Evolutionary conservation across 2,329 filamentous ascomycete species (phyloP), one percentile per base, ranked within the genome.

Genomic region (Aspergillus sp.): DNA sequence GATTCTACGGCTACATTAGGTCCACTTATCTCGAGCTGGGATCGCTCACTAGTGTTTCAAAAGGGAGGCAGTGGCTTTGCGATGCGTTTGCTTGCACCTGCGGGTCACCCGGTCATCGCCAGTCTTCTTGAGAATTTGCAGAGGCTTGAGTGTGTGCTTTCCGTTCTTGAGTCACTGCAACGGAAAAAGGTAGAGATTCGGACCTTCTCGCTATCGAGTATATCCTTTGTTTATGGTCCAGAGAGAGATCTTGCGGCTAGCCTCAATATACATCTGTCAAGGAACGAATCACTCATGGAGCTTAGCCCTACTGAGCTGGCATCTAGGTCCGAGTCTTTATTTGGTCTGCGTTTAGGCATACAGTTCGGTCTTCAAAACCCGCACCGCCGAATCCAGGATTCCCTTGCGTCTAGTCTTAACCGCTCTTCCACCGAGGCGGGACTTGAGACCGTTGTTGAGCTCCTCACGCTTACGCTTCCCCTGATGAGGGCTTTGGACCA

Each of bases 371-470:
- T 60, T 32, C 64, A 68, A 23, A 79, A 73, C 53, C 76, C 76
- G 47, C 77, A 79, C 65, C 73, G 75, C 47, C 75, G 77, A 27
- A 76, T 79, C 51, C 74, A 73, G 62, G 73, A 75, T 52, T 65
- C 76, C n/a, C 66, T 79, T 11, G 71, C 73, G 2, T 68, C 72
- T 52, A 71, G 68, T 49, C 63, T 79, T 49, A 79, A 78, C 53
- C 65, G 68, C 23, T 60, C 65, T 27, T 68, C 69, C 32, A 60
- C 69, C 21, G 70, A 72, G 48, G 58, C 68, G 3, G 70, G 72
- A 8, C 60, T 78, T 41, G 67, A 73, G 47, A 64, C 64, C 36
- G 64, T 74, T 19, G 62, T 75, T 25, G 68, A 70, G 23, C 61
- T 76, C 27, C 70, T 79, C 27, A 65, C 65, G 5, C 64, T 74